These are phyloP conservation scores for Purpureocillium lavendulum DNA, from an alignment of 2,329 filamentous ascomycete species.

Conservation along the genomic window DNA sequence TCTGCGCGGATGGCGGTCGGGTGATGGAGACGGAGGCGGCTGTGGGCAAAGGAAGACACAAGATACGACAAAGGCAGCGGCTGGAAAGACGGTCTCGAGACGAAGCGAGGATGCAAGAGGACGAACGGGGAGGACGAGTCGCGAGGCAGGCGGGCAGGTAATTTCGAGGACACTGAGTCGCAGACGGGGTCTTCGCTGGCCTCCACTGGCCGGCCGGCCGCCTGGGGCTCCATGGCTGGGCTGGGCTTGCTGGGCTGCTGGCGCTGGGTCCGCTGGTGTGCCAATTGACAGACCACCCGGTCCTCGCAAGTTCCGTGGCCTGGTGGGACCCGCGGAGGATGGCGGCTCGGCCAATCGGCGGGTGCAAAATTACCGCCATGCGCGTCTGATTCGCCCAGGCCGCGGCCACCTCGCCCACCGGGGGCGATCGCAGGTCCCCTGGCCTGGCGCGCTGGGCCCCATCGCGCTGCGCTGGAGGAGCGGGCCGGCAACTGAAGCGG, in stretches of 20 bases:
- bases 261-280: no score
- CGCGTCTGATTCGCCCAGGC: constrained; percentile 15
- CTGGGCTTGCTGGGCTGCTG: no score
- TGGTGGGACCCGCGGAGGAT: constrained; percentile 1
- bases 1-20: neutral
- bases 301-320: constrained; percentile 15
- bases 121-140: no score
- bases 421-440: neutral
- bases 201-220: no score
- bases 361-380: constrained; percentile 18
- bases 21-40: no score
- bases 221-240: no score
- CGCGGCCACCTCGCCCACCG: neutral
- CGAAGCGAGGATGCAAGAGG: constrained; percentile 1
- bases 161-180: no score
- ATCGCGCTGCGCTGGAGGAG: no score
- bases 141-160: no score
- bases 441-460: no score
- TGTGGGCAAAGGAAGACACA: neutral
- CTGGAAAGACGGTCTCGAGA: neutral
- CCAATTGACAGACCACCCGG: constrained; percentile 14
- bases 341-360: constrained; percentile 15
- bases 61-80: neutral
- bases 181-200: no score
- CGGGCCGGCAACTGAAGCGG: no score